Conservation (phyloP, 805 yeast species). For the Pichia cabralensis region DNA sequence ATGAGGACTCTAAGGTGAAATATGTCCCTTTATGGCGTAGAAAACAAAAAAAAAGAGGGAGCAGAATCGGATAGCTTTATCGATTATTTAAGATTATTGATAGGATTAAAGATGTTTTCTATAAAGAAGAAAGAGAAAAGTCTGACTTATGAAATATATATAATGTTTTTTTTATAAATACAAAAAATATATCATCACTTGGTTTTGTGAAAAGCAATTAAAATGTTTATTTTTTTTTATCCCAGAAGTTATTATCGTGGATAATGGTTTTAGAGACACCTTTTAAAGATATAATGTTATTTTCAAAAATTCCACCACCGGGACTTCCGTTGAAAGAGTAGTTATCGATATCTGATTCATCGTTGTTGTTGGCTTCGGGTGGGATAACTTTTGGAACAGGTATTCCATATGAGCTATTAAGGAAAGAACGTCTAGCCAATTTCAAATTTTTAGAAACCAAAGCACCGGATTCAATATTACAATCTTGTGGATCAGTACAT, state of each 20-base stretch:
- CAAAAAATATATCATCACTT: no score
- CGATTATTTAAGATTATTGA: no score
- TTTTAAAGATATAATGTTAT: conserved; percentile 61
- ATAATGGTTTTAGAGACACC: conserved; percentile 84
- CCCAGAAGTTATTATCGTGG: conserved; percentile 35
- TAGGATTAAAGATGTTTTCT: no score
- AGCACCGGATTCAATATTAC: background rate
- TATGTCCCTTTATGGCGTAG: no score
- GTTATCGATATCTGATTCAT: conserved; percentile 12
- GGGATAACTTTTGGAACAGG: conserved; percentile 11
- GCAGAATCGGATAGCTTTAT: no score
- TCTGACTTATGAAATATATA: no score
- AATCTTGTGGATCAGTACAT: conserved; percentile 2
- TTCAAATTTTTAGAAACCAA: background rate
- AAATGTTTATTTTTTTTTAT: no score
- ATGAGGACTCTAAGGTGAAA: no score
- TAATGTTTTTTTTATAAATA: no score
- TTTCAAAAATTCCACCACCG: conserved; percentile 64
- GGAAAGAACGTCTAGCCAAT: conserved; percentile 3
- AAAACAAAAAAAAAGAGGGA: no score
- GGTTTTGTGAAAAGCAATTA: no score
- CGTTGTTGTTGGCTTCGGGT: background rate
- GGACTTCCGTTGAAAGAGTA: background rate
- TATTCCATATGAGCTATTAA: conserved; percentile 9
- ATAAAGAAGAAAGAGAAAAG: no score